These are phyloP conservation scores for Ustilago tritici DNA, from an alignment of 1,284 basidiomycete genomes.

Conservation along the genomic window DNA sequence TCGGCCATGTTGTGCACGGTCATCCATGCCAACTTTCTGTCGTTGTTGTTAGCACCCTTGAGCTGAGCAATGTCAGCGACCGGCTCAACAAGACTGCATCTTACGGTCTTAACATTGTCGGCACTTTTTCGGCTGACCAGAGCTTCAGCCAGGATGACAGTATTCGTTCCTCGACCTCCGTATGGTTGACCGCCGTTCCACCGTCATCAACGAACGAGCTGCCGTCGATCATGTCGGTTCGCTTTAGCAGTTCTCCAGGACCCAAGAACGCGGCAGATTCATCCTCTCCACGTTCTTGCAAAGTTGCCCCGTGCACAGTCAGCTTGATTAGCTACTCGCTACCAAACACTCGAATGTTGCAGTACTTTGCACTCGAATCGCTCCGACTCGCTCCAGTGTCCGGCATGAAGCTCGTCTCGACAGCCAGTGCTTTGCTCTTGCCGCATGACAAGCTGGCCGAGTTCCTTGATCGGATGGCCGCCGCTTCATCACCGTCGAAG, in stretches of 20 bases:
- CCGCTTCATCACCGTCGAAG: conserved; percentile 14
- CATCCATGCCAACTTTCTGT: conserved; percentile 29
- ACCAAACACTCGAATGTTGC: conserved; percentile 73
- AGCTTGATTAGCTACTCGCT: conserved; percentile 72
- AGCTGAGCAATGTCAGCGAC: not conserved
- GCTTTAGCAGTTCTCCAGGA: not conserved
- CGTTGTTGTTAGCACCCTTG: conserved; percentile 24
- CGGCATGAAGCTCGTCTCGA: conserved; percentile 41
- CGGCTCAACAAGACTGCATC: not conserved
- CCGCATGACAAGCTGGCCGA: conserved; percentile 20
- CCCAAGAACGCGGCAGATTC: not conserved
- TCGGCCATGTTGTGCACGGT: conserved; percentile 20
- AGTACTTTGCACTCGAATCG: conserved; percentile 74
- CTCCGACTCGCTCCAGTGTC: conserved; percentile 67
- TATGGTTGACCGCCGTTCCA: conserved; percentile 13
- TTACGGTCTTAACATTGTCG: conserved; percentile 13
- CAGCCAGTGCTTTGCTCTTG: conserved; percentile 22
- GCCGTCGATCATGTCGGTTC: conserved; percentile 16
- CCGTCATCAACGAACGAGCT: not conserved
- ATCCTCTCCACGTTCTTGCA: not conserved
- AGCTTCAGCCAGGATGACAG: not conserved
- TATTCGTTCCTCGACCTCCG: not conserved
- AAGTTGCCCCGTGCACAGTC: conserved; percentile 22
- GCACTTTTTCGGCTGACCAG: not conserved
- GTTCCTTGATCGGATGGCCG: conserved; percentile 1